Evolutionary conservation across 495 filamentous ascomycete genomes (phyloP).

Genomic region (Penicillium argentinense): DNA sequence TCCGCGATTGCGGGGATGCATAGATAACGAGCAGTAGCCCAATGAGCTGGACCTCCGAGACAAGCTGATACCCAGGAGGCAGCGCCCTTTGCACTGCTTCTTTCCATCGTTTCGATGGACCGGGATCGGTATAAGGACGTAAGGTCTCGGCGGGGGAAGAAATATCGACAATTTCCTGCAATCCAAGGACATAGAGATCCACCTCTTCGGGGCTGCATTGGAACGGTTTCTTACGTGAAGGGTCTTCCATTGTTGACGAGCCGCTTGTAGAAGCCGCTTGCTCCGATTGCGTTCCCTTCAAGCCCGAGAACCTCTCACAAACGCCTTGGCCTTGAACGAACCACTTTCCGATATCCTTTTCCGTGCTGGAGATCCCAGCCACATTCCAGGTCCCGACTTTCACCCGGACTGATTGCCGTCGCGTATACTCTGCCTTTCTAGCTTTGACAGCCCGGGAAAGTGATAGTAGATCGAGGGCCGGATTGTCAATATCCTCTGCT

Average conservation of each 20-base stretch:
- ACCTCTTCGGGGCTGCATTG: constrained; percentile 55
- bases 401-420: constrained; percentile 66
- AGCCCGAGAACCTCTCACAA: constrained; percentile 55
- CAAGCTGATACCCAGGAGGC: constrained; percentile 70
- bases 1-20: constrained; percentile 72
- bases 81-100: constrained; percentile 66
- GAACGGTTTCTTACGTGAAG: constrained; percentile 10
- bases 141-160: constrained; percentile 63
- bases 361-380: constrained; percentile 74
- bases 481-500: constrained; percentile 21
- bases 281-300: constrained; percentile 39
- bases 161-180: constrained; percentile 92
- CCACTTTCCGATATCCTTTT: constrained; percentile 84
- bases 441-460: constrained; percentile 64
- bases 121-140: constrained; percentile 71
- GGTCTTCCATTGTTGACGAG: constrained; percentile 3
- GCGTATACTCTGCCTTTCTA: constrained; percentile 74
- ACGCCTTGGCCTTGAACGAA: constrained; percentile 76
- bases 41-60: constrained; percentile 81
- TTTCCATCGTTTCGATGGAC: constrained; percentile 75
- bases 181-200: constrained; percentile 83
- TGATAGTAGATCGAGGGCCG: constrained; percentile 35
- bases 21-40: constrained; percentile 86
- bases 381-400: constrained; percentile 97
- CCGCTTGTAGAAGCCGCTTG: constrained; percentile 9